A percentile compares a stretch with the other conserved stretches of the same genome.
phyloP scores from a whole-genome alignment of 169 alveolate species.

The Miamiensis avidus region DNA sequence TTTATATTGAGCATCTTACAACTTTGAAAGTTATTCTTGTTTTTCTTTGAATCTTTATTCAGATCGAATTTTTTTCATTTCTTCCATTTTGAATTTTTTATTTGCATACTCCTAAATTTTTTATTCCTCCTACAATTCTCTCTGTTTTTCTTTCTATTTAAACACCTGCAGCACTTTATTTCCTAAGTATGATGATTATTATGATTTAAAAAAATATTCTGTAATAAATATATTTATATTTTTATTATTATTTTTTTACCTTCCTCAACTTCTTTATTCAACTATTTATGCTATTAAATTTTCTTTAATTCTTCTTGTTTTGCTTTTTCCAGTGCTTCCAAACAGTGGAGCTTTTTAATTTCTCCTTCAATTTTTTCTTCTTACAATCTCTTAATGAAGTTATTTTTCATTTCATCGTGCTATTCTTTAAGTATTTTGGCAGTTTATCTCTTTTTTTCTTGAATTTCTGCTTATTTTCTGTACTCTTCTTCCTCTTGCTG shows the following conservation, averaged over 20 bases:
- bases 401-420: background rate
- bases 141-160: background rate
- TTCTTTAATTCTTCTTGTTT: background rate
- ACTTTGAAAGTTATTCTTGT: background rate
- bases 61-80: background rate
- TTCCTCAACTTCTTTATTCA: background rate
- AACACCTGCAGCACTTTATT: background rate
- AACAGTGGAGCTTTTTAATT: background rate
- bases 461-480: background rate
- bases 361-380: background rate
- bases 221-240: background rate
- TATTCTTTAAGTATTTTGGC: background rate
- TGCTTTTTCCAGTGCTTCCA: background rate
- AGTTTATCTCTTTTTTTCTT: background rate
- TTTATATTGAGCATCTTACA: background rate
- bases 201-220: no score
- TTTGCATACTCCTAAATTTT: background rate
- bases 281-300: no score
- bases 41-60: background rate
- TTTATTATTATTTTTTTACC: background rate
- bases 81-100: background rate
- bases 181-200: background rate
- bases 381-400: no score
- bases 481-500: background rate
- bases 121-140: background rate